Percentiles rank a stretch among this genome's conserved stretches.
Evolutionary conservation across 495 filamentous ascomycete species (phyloP).

Genomic region (Recurvomyces mirabilis): DNA sequence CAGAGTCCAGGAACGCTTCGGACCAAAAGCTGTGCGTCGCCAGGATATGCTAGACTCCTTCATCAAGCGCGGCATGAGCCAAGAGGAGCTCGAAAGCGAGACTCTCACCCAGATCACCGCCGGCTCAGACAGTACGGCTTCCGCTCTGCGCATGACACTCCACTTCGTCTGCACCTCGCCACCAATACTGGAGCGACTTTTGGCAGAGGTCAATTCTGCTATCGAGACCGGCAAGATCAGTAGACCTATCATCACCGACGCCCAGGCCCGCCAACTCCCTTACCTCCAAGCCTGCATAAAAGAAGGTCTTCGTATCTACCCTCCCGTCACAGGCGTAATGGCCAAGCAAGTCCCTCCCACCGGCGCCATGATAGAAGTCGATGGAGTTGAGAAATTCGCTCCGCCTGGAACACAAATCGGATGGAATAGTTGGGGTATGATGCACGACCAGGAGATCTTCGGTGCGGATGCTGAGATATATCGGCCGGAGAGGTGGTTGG

Average conservation of each 20-base stretch:
- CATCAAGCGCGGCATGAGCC: constrained; percentile 29
- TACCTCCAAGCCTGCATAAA: constrained; percentile 28
- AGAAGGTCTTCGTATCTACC: constrained; percentile 24
- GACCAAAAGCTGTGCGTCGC: constrained; percentile 18
- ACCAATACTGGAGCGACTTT: constrained; percentile 16
- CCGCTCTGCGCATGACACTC: constrained; percentile 23
- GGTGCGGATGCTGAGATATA: constrained; percentile 22
- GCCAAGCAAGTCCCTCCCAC: constrained; percentile 16
- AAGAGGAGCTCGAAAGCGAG: constrained; percentile 33
- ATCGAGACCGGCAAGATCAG: constrained; percentile 14
- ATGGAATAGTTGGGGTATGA: constrained; percentile 24
- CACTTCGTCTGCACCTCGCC: constrained; percentile 25
- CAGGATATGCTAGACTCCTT: constrained; percentile 40
- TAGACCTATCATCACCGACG: constrained; percentile 23
- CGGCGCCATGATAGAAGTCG: constrained; percentile 17
- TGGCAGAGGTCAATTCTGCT: constrained; percentile 17
- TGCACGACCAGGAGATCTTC: constrained; percentile 19
- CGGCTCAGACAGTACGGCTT: constrained; percentile 28
- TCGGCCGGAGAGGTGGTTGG: constrained; percentile 23
- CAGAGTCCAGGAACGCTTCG: constrained; percentile 24
- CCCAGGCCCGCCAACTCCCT: constrained; percentile 22
- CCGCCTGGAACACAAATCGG: constrained; percentile 20
- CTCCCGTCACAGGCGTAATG: constrained; percentile 23
- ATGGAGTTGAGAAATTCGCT: constrained; percentile 20
- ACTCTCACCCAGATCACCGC: constrained; percentile 33